Conservation (phyloP, 176 grass and related monocot genomes). For the Musa itinerans region DNA sequence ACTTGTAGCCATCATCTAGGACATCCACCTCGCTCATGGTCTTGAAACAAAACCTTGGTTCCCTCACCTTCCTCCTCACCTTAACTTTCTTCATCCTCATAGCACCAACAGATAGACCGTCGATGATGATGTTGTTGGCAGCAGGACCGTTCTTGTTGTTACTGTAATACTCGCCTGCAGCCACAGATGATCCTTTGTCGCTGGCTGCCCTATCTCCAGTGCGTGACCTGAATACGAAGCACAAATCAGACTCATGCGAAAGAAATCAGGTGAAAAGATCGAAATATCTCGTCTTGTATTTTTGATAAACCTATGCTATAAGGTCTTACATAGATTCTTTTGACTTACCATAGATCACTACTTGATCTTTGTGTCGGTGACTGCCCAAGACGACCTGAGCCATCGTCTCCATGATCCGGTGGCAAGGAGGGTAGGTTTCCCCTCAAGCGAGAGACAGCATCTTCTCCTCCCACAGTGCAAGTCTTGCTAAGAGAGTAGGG, state of each 20-base stretch:
- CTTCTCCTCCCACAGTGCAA: not conserved
- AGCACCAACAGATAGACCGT: not conserved
- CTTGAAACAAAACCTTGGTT: constrained; percentile 21
- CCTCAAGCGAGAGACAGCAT: not conserved
- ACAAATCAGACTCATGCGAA: too few relatives aligned
- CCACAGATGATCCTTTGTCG: not conserved
- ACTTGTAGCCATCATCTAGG: constrained; percentile 18
- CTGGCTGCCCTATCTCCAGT: not conserved
- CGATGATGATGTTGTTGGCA: not conserved
- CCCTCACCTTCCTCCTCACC: constrained; percentile 16
- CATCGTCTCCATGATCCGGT: not conserved
- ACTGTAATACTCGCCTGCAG: not conserved
- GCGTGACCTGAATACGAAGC: not conserved
- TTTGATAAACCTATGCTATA: not conserved
- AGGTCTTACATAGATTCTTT: not conserved
- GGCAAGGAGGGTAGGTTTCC: not conserved
- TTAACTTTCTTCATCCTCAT: constrained; percentile 15
- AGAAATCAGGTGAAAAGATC: too few relatives aligned
- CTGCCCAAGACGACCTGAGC: not conserved
- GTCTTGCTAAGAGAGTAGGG: not conserved
- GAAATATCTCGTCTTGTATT: too few relatives aligned
- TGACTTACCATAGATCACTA: not conserved
- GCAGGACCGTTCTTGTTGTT: not conserved
- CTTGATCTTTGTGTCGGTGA: not conserved
- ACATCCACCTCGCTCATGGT: constrained; percentile 24